Evolutionary conservation across 1,284 basidiomycete genomes (phyloP).

Genomic region (Puccinia novopanici): DNA sequence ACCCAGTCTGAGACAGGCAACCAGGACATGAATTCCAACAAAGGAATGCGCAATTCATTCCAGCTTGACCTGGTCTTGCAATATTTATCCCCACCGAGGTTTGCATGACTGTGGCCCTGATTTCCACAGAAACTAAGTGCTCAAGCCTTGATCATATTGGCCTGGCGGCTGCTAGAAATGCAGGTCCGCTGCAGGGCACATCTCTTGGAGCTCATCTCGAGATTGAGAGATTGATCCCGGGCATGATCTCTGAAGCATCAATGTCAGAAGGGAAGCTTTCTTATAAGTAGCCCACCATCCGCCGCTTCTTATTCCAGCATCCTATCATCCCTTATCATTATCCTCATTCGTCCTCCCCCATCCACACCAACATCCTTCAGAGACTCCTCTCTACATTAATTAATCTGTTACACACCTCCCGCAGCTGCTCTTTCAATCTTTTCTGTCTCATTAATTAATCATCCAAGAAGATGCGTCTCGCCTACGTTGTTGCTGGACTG

Average conservation of each 20-base stretch:
- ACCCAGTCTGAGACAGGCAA: too few relatives aligned
- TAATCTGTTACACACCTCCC: background rate
- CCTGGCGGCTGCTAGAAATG: too few relatives aligned
- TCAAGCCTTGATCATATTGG: too few relatives aligned
- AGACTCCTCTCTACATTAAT: too few relatives aligned
- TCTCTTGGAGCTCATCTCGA: background rate
- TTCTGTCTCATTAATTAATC: background rate
- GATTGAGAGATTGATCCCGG: background rate
- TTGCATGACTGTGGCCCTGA: too few relatives aligned
- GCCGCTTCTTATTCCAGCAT: background rate
- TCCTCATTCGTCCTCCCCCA: background rate
- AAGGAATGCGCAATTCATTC: too few relatives aligned
- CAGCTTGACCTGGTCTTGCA: too few relatives aligned
- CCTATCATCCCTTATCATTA: background rate
- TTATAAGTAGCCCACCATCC: background rate
- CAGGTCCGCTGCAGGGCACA: background rate
- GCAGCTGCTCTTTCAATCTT: background rate
- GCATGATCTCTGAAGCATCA: background rate
- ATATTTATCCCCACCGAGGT: too few relatives aligned
- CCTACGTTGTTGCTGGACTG: slow-evolving; percentile 23
- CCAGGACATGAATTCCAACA: too few relatives aligned
- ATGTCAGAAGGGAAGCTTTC: background rate
- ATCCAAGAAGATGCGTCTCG: slow-evolving; percentile 23
- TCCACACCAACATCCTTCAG: too few relatives aligned
- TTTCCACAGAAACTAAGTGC: too few relatives aligned